Base-by-base conservation (phyloP, 2,329 filamentous ascomycete species). In the Nannizziopsis barbatae region DNA sequence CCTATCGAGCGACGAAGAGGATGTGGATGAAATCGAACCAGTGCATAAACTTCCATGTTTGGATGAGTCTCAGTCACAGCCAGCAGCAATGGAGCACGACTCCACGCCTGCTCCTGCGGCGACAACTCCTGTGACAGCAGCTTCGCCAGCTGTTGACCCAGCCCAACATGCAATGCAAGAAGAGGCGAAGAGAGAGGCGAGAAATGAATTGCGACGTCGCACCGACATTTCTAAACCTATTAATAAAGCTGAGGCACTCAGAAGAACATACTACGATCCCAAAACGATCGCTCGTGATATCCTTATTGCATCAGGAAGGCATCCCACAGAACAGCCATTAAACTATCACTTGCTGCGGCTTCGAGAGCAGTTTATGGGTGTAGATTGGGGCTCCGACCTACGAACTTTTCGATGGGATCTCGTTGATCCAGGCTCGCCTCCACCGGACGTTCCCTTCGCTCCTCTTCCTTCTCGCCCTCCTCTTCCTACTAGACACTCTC, bases 251-350 rank as follows among this genome's bases (percentile, higher is more conserved):
- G 62, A 71, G 43, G 64, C 65, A 2, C 51, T 65, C 4, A 50
- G 69, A 20, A 74, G 74, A 51, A 69, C 69, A 5, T 69, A 63
- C 12, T 84, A 84, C 57, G 72, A 83, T 56, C 71, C 75, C 1
- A 70, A 72, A 39, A 83, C 77, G 0, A 80, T 84, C 51, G 80
- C 79, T 3, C 67, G 77, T 44, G 79, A 83, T 58, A 71, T 84
- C 5, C 65, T 84, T 9, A 72, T 83, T 43, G 75, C 77, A 12
- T 71, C 77, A 10, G 77, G 77, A 12, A 73, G 75, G 50, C 79
- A 83, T 58, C 79, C 80, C 0, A 72, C 72, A 8, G 75, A 80
- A 60, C 64, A 71, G 20, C 63, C 69, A 2, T 62, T 84, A 32
- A 84, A 84, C 56, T 67, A 70, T 27, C 79, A 83, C 63, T 64